Conservation (phyloP, 768 basidiomycete genomes). For the Mycena capillaripes region DNA sequence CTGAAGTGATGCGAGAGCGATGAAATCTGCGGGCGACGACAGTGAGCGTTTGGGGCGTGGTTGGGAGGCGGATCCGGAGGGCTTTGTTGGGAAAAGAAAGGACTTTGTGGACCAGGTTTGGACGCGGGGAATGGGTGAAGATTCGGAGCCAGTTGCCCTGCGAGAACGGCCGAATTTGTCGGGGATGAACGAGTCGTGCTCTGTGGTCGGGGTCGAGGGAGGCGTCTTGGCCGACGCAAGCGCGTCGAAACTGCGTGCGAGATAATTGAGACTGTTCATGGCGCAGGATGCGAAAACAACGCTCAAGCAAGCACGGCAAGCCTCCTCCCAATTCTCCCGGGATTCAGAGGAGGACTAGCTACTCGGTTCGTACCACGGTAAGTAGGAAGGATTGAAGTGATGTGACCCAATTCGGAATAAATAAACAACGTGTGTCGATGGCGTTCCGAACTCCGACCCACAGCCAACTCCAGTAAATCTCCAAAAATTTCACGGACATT, state of each 20-base stretch:
- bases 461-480: no score
- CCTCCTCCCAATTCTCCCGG: no score
- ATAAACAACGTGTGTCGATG: no score
- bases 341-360: no score
- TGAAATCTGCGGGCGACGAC: constrained; percentile 71
- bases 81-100: constrained; percentile 56
- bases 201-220: constrained; percentile 66
- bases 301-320: no score
- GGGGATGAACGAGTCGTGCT: constrained; percentile 48
- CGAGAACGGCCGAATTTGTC: constrained; percentile 31
- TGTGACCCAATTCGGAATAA: no score
- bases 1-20: constrained; percentile 52
- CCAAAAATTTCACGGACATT: no score
- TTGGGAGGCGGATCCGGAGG: constrained; percentile 44
- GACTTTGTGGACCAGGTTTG: constrained; percentile 71
- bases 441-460: no score
- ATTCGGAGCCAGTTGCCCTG: constrained; percentile 39
- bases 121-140: constrained; percentile 60
- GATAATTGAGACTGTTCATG: constrained; percentile 88
- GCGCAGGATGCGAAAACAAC: neutral
- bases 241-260: constrained; percentile 88
- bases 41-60: constrained; percentile 67
- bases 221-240: constrained; percentile 73
- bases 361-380: no score
- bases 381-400: no score